phyloP scores from a whole-genome alignment of 2,329 filamentous ascomycete genomes.

The Microcyclosporella mali region DNA sequence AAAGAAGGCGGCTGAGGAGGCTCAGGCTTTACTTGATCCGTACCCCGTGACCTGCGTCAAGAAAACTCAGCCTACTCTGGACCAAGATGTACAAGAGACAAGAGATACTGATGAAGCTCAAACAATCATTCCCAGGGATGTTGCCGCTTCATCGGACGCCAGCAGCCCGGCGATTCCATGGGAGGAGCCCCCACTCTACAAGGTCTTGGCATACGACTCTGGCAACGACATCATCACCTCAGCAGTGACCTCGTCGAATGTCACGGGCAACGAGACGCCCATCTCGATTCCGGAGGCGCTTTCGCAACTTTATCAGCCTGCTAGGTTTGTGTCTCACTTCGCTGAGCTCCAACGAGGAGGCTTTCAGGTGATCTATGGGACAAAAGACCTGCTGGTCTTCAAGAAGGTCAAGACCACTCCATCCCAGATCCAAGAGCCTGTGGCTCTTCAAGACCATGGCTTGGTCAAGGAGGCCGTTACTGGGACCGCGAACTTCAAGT shows the following conservation, averaged over 20 bases:
- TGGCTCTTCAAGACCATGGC: constrained; percentile 20
- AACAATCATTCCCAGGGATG: constrained; percentile 8
- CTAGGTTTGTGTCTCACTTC: constrained; percentile 61
- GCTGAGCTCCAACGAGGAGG: constrained; percentile 53
- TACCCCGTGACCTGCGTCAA: constrained; percentile 6
- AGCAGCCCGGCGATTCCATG: too few species aligned
- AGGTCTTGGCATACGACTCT: constrained; percentile 60
- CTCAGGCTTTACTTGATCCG: constrained; percentile 9
- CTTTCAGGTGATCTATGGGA: constrained; percentile 61
- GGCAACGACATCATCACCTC: constrained; percentile 51
- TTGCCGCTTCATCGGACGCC: too few species aligned
- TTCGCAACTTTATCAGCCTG: constrained; percentile 54
- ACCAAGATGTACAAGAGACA: constrained; percentile 12
- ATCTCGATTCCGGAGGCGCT: constrained; percentile 57
- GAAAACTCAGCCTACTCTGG: constrained; percentile 5
- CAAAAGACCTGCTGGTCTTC: constrained; percentile 59
- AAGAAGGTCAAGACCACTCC: constrained; percentile 47
- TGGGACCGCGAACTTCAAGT: constrained; percentile 2
- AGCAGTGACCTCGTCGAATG: constrained; percentile 52
- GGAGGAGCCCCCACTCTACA: constrained; percentile 47
- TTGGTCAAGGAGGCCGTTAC: constrained; percentile 13
- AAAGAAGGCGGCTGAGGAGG: constrained; percentile 17
- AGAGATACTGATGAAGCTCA: constrained; percentile 10
- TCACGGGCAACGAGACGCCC: constrained; percentile 45
- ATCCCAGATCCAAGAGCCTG: neutral